Conservation (phyloP, 2,329 filamentous ascomycete species). For the Alternaria angustiovoidea region DNA sequence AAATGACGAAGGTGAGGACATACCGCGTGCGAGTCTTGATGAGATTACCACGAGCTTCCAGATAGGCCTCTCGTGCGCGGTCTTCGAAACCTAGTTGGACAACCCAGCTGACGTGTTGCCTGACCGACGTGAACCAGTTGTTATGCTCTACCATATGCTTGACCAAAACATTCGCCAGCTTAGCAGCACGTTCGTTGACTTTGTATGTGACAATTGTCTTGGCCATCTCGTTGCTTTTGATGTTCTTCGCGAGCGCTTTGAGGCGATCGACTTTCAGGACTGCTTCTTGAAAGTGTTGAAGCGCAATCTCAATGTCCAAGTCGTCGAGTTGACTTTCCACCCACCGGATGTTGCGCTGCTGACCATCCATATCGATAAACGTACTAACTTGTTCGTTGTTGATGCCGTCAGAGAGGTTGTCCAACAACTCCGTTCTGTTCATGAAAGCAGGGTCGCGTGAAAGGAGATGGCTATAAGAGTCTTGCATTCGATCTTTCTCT, state of each 20-base stretch:
- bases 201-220: constrained; percentile 94
- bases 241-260: constrained; percentile 76
- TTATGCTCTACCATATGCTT: constrained; percentile 81
- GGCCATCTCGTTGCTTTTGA: constrained; percentile 86
- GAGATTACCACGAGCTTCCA: constrained; percentile 77
- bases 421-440: constrained; percentile 81
- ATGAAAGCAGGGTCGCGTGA: constrained; percentile 78
- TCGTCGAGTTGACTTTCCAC: constrained; percentile 95
- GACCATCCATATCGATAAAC: constrained; percentile 94
- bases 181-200: constrained; percentile 82
- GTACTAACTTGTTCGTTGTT: constrained; percentile 76
- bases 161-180: constrained; percentile 77
- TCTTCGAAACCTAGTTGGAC: constrained; percentile 89
- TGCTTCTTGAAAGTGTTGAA: constrained; percentile 86
- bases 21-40: constrained; percentile 85
- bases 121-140: constrained; percentile 78
- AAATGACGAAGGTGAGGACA: constrained; percentile 25
- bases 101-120: constrained; percentile 83
- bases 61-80: constrained; percentile 83
- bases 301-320: constrained; percentile 92
- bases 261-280: constrained; percentile 86
- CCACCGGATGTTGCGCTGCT: constrained; percentile 95
- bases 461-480: constrained; percentile 86
- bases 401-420: constrained; percentile 71
- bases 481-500: constrained; percentile 81